Evolutionary conservation across 805 yeast species (phyloP).

Genomic region (Metschnikowia gelsemii): DNA sequence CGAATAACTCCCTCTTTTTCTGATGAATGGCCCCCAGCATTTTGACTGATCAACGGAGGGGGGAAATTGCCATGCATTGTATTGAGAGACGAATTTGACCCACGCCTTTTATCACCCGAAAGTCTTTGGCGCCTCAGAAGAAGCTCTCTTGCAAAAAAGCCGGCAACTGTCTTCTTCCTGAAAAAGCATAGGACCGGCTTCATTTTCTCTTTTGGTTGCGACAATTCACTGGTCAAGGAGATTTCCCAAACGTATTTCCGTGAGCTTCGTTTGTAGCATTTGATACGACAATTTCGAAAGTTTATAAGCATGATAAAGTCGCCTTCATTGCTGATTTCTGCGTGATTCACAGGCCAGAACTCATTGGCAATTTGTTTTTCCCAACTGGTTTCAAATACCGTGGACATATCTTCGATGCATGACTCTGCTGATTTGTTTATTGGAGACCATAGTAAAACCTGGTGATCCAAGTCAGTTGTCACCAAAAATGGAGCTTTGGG

Average conservation of each 20-base stretch:
- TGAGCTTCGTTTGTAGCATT: constrained; percentile 58
- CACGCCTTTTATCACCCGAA: constrained; percentile 36
- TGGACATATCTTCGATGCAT: constrained; percentile 28
- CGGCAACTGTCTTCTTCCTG: constrained; percentile 53
- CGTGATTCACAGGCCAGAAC: constrained; percentile 62
- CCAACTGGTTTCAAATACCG: constrained; percentile 38
- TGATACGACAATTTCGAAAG: constrained; percentile 47
- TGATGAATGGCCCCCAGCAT: neutral
- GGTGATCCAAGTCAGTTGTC: constrained; percentile 72
- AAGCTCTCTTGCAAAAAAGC: constrained; percentile 39
- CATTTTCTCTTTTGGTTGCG: constrained; percentile 23
- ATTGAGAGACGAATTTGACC: constrained; percentile 24
- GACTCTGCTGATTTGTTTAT: constrained; percentile 25
- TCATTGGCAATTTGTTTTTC: constrained; percentile 31
- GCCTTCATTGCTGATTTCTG: constrained; percentile 59
- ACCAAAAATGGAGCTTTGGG: constrained; percentile 61
- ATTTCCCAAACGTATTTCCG: constrained; percentile 60
- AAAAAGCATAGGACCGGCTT: constrained; percentile 58
- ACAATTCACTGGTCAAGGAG: constrained; percentile 36
- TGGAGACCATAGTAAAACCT: constrained; percentile 73
- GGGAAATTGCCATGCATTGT: constrained; percentile 37
- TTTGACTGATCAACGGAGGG: constrained; percentile 21
- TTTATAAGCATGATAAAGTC: constrained; percentile 56
- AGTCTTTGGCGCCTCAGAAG: constrained; percentile 23
- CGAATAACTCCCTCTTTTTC: neutral